Evolutionary conservation across 108 stramenopile genomes (phyloP).

Genomic region (Bacterosira constricta): DNA sequence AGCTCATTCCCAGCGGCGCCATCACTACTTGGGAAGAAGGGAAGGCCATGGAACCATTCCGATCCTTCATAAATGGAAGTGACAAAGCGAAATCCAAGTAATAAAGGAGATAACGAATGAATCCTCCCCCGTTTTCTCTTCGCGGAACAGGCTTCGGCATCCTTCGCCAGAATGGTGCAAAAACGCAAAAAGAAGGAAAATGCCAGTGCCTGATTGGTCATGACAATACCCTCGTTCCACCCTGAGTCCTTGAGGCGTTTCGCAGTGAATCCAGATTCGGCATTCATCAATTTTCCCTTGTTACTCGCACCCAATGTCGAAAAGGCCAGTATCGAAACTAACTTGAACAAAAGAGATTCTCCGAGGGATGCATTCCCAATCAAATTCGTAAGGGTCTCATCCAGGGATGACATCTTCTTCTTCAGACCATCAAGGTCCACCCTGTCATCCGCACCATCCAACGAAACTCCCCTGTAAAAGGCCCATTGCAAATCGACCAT

Average conservation of each 20-base stretch:
- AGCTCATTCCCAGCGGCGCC: background rate
- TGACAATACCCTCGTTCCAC: conserved; percentile 19
- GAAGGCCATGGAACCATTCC: conserved; percentile 45
- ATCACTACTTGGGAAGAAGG: background rate
- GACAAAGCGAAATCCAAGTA: conserved; percentile 32
- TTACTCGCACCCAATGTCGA: conserved; percentile 38
- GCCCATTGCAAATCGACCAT: conserved; percentile 76
- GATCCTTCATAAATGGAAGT: conserved; percentile 27
- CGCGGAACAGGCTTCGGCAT: background rate
- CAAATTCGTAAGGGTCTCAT: conserved; percentile 36
- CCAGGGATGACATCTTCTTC: conserved; percentile 40
- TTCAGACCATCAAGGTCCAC: conserved; percentile 9
- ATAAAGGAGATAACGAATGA: conserved; percentile 28
- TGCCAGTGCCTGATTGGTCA: conserved; percentile 37
- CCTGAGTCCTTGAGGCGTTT: conserved; percentile 1
- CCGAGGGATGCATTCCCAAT: conserved; percentile 53
- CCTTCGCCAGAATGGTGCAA: conserved; percentile 20
- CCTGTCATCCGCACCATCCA: conserved; percentile 15
- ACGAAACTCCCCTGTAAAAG: conserved; percentile 43
- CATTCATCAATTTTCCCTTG: conserved; percentile 13
- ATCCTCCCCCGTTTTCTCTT: conserved; percentile 19
- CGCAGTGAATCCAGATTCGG: background rate
- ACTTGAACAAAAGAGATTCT: conserved; percentile 72
- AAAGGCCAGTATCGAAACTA: conserved; percentile 69
- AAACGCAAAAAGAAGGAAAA: conserved; percentile 43